Conservation (phyloP, 2,329 filamentous ascomycete species). For the Magnaporthales sp. region DNA sequence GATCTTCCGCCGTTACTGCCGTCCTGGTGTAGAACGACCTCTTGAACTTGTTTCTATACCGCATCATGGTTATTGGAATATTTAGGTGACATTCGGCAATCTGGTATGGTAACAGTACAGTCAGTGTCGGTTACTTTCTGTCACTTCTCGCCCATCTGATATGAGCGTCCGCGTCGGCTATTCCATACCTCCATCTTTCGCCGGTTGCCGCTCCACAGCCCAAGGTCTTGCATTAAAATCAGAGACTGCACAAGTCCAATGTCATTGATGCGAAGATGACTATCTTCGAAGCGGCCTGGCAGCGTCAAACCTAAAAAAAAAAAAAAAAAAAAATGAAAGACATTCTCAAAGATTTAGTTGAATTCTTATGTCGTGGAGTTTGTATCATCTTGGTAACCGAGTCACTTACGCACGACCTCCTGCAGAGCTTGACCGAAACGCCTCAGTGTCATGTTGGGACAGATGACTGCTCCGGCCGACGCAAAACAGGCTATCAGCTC, state of each 20-base stretch:
- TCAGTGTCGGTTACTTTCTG: neutral
- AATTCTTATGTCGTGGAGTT: neutral
- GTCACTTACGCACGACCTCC: constrained; percentile 36
- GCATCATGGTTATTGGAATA: constrained; percentile 35
- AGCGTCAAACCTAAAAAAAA: constrained; percentile 19
- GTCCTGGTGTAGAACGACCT: constrained; percentile 44
- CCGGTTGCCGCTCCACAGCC: constrained; percentile 45
- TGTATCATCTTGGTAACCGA: neutral
- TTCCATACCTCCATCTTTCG: constrained; percentile 42
- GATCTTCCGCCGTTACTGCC: constrained; percentile 41
- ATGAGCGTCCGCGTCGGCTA: neutral
- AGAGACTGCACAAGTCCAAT: constrained; percentile 40
- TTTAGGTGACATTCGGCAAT: constrained; percentile 13
- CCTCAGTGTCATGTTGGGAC: constrained; percentile 46
- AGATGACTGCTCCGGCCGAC: constrained; percentile 50
- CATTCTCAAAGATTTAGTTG: too few relatives aligned
- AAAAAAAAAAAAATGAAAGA: too few relatives aligned
- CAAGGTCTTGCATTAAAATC: constrained; percentile 38
- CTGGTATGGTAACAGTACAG: neutral
- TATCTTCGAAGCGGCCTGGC: constrained; percentile 33
- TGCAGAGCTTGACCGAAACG: constrained; percentile 51
- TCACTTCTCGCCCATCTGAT: neutral
- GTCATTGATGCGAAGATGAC: constrained; percentile 36
- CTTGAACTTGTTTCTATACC: constrained; percentile 49
- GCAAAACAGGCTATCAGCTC: constrained; percentile 53